A percentile compares a stretch with the other conserved stretches of the same genome.
phyloP scores from a whole-genome alignment of 2,329 filamentous ascomycete genomes.

The Aspergillus flavus region DNA sequence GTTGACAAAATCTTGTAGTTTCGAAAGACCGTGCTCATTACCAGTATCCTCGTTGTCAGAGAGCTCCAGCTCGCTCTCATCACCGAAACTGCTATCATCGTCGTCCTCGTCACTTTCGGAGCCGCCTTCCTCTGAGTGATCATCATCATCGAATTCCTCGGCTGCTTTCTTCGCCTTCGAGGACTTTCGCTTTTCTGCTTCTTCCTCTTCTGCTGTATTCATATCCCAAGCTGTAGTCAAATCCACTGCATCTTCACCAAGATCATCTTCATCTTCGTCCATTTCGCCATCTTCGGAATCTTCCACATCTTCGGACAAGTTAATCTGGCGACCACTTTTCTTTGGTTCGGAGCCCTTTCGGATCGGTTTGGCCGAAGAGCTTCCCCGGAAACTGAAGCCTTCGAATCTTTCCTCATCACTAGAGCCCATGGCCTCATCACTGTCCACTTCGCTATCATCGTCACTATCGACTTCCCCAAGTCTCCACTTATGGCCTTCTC shows the following conservation, averaged over 20 bases:
- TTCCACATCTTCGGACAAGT: conserved; percentile 54
- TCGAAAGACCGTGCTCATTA: conserved; percentile 58
- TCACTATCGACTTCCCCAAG: conserved; percentile 70
- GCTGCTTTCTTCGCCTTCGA: conserved; percentile 32
- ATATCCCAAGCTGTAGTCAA: conserved; percentile 64
- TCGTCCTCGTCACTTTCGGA: conserved; percentile 53
- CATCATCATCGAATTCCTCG: conserved; percentile 30
- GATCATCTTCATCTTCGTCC: conserved; percentile 61
- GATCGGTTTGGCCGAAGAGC: conserved; percentile 48
- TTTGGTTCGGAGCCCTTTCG: conserved; percentile 26
- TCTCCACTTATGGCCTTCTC: conserved; percentile 82
- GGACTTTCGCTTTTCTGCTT: conserved; percentile 31
- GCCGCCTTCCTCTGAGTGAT: conserved; percentile 39
- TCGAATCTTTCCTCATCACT: conserved; percentile 86
- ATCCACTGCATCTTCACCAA: conserved; percentile 66
- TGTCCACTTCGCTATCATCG: conserved; percentile 70
- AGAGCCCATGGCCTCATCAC: conserved; percentile 82
- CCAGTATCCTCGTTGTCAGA: conserved; percentile 46
- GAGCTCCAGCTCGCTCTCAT: conserved; percentile 34
- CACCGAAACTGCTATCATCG: conserved; percentile 53
- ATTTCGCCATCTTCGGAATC: conserved; percentile 44
- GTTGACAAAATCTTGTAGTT: conserved; percentile 69
- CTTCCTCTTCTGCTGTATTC: conserved; percentile 48
- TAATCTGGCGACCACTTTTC: conserved; percentile 43
- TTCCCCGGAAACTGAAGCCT: conserved; percentile 70